phyloP scores from a whole-genome alignment of 2,329 filamentous ascomycete species.

The Fusarium tanahbumbuense region DNA sequence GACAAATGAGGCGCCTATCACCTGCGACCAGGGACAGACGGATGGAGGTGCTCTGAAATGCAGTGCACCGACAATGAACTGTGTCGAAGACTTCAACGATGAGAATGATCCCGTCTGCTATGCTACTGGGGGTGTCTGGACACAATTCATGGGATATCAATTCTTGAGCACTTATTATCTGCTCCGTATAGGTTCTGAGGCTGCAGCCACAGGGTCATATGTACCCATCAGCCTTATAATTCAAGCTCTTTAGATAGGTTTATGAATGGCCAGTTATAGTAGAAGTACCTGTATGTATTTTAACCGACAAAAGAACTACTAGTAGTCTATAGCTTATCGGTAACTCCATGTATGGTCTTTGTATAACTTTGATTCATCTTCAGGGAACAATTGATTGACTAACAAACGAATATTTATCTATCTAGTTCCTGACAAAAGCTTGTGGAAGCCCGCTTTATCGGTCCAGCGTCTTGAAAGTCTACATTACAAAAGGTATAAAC shows the following conservation, averaged over 20 bases:
- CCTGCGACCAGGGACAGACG: background rate
- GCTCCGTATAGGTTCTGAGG: background rate
- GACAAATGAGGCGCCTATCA: background rate
- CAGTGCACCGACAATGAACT: background rate
- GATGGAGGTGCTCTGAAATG: background rate
- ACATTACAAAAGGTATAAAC: constrained; percentile 56
- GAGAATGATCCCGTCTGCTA: background rate
- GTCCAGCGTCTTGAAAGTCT: background rate
- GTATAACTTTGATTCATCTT: background rate
- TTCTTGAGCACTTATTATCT: background rate
- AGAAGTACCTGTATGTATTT: background rate
- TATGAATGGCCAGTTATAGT: background rate
- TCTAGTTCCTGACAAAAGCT: background rate
- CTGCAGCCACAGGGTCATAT: background rate
- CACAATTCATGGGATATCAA: background rate
- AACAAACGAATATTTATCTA: background rate
- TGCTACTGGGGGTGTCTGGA: background rate
- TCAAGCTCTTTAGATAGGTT: background rate
- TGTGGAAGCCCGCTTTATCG: background rate
- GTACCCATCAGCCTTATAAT: background rate
- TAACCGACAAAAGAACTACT: background rate
- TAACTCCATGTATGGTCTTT: background rate
- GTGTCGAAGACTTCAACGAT: background rate
- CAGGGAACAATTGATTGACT: background rate
- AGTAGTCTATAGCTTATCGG: no score